Base-by-base conservation (phyloP, 768 basidiomycete species). In the Suillus subalutaceus region DNA sequence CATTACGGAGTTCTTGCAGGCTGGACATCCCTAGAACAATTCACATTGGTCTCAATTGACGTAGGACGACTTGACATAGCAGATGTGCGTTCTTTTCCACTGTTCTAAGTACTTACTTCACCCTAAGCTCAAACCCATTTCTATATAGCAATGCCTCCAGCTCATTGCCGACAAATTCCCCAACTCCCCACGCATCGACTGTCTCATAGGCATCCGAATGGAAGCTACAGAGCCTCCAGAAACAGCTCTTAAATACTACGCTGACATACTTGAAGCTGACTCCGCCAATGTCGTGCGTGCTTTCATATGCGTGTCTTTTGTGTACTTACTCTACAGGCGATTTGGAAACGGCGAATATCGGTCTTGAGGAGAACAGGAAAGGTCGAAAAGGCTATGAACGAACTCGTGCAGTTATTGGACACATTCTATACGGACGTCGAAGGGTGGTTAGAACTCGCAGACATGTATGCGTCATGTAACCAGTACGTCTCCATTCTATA, bases 401-500 rank as follows among this genome's bases (percentile, higher is more conserved):
- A 94, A 72, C 83, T 97, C 4, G 86, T 86, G 18, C 80, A 83
- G 50, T 89, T 90, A 70, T 84, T 95, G 23, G 95, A 97, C 71
- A 93, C 90, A 0, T 91, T 94, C 74, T 97, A 97, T 74, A 88
- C 88, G 26, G 96, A 97, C 69, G 81, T 90, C 18, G 93, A 96
- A 69, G 94, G 86, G 13, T 97, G 96, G 95, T 78, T 92, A 20
- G 91, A 96, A 74, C 86, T 97, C 30, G 89, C 92, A 0, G 90
- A 92, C 71, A 85, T 93, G 4, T 94, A 97, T 70, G 81, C 88
- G 6, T 82, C 86, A 13, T 88, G 90, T 70, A 86, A 88, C 69
- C 89, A 91, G 93, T 95, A 67, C 62, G 91, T 79, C 4, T 66
- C 52, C 30, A 30, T 48, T 5, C 46, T 48, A 37, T 55, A 12